Evolutionary conservation across 495 filamentous ascomycete genomes (phyloP), one percentile per base, ranked within the genome.

Genomic region (Letharia lupina): DNA sequence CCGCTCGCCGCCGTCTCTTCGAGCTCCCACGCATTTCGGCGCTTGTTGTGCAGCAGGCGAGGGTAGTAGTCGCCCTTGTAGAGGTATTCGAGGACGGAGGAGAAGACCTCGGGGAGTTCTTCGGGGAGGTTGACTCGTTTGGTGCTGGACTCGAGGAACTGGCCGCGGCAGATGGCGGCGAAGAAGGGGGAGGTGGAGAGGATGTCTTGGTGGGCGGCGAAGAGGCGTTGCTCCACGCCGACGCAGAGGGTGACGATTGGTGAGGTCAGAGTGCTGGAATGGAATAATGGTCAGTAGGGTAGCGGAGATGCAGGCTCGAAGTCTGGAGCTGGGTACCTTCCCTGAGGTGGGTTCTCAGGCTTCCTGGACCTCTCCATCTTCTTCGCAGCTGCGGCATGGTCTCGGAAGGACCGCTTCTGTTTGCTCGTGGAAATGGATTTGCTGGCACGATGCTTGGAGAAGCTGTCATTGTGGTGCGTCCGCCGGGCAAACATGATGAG

Each of bases 1-100:
- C 69, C 42, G 50, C 73, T 70, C 60, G 76, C 74, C 13, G 72
- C 67, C 8, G 77, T 72, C 64, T 83, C 81, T 70, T 91, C 89
- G n/a, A 92, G 75, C 72, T 90, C 86, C 86, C 87, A 91, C 50
- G 82, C 80, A 73, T 86, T 83, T 37, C 79, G 78, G 42, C 81
- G 83, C 74, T 87, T 84, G 76, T 89, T 88, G 76, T 89, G 87
- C 33, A 87, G 69, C 31, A 93, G 77, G 23, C 87, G 84, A 1
- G 90, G 92, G 65, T 87, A 93, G 76, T 97, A 97, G 74, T 96
- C 92, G 69, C 89, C 91, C 81, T 93, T 92, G 83, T 97, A 96
- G 66, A 96, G 86, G 71, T 89, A 96, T 74, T 96, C 92, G 60
- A 97, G 85, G 23, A 97, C 81, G 28, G 88, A 91, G 39, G 91